These are phyloP conservation scores for Colletotrichum sp. DNA, from an alignment of 2,329 filamentous ascomycete species.

Conservation along the genomic window DNA sequence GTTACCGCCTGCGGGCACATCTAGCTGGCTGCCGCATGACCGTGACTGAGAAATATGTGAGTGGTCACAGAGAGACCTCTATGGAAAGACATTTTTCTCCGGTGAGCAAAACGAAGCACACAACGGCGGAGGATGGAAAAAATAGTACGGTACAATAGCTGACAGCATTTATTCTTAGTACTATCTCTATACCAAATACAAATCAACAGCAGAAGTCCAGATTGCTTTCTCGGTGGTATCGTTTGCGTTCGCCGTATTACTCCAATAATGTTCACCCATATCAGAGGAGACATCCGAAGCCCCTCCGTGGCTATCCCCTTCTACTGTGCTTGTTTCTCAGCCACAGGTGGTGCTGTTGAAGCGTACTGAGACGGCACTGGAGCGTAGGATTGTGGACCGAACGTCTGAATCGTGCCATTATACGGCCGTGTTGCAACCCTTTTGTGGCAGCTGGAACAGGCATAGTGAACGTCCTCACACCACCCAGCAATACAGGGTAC, in stretches of 20 bases:
- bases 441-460: slow-evolving; percentile 32
- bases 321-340: background rate
- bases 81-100: no score
- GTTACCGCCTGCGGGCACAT: no score
- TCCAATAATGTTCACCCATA: background rate
- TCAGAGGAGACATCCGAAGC: background rate
- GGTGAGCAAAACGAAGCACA: background rate
- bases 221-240: background rate
- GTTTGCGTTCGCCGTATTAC: background rate
- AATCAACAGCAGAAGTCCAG: background rate
- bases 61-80: no score
- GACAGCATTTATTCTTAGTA: background rate
- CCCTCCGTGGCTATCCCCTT: background rate
- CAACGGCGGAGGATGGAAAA: no score
- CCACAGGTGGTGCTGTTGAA: background rate
- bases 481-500: slow-evolving; percentile 35
- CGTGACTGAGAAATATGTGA: no score
- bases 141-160: no score
- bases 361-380: background rate
- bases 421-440: slow-evolving; percentile 29
- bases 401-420: slow-evolving; percentile 25
- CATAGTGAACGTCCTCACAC: slow-evolving; percentile 35
- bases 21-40: no score
- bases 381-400: slow-evolving; percentile 19
- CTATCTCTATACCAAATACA: fast-evolving